A percentile compares a stretch with the other conserved stretches of the same genome.
Conservation (phyloP, 2,329 filamentous ascomycete genomes). For the Phialophora expanda region DNA sequence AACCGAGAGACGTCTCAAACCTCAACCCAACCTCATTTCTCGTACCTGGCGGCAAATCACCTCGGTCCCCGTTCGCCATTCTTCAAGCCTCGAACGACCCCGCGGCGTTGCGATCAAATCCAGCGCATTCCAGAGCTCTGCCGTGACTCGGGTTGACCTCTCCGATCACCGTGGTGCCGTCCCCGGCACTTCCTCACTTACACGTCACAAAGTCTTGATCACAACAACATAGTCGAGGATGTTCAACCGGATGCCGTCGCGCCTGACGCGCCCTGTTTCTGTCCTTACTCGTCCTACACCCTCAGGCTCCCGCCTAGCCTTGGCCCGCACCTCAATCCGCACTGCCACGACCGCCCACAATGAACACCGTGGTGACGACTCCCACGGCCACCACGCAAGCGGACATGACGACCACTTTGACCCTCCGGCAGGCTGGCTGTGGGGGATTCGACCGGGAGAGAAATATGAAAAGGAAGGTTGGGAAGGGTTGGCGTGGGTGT, state of each 20-base stretch:
- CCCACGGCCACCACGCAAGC: constrained; percentile 23
- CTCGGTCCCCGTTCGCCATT: neutral
- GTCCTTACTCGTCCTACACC: neutral
- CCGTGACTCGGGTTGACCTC: neutral
- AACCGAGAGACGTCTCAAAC: constrained; percentile 3
- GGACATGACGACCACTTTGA: constrained; percentile 70
- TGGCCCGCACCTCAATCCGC: constrained; percentile 16
- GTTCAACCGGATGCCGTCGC: constrained; percentile 16
- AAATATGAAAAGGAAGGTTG: constrained; percentile 96
- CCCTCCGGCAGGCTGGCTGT: constrained; percentile 88
- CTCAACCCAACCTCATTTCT: constrained; percentile 5
- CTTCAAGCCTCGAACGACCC: neutral
- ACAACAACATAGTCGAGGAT: neutral
- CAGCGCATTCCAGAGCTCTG: neutral
- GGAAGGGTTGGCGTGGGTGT: constrained; percentile 64
- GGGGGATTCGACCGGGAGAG: constrained; percentile 90
- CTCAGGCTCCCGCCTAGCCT: constrained; percentile 2
- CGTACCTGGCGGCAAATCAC: neutral
- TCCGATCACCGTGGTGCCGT: neutral
- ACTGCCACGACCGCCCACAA: constrained; percentile 18
- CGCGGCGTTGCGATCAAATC: neutral
- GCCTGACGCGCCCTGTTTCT: constrained; percentile 15
- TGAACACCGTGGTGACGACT: constrained; percentile 18
- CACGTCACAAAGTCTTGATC: neutral
- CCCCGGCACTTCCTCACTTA: neutral